Conservation (phyloP, 2,329 filamentous ascomycete genomes). For the Hypoxylon sp. region DNA sequence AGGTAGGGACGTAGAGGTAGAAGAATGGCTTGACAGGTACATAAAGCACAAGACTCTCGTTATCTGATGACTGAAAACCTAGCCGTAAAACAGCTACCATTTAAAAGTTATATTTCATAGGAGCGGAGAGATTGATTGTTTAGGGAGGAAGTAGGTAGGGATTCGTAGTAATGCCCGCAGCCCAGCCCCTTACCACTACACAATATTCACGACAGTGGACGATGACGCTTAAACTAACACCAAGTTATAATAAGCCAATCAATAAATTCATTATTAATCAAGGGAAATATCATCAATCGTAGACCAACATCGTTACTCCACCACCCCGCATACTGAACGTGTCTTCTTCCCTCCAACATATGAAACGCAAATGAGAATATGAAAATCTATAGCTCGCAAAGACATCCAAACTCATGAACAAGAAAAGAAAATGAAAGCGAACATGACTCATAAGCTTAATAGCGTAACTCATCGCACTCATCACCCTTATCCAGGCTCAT, state of each 20-base stretch:
- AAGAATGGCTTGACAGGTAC: too few species aligned
- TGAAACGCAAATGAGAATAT: neutral
- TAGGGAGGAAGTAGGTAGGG: too few species aligned
- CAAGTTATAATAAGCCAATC: neutral
- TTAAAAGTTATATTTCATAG: too few species aligned
- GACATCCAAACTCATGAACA: neutral
- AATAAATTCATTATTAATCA: slow-evolving; percentile 7
- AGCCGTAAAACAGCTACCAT: too few species aligned
- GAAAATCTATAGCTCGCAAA: slow-evolving; percentile 3
- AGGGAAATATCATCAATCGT: slow-evolving; percentile 4
- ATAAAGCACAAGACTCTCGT: too few species aligned
- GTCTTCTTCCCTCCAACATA: neutral
- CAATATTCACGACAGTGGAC: neutral
- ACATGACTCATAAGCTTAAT: slow-evolving; percentile 21
- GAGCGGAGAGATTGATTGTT: too few species aligned
- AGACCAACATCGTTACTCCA: neutral
- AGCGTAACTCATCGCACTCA: slow-evolving; percentile 18
- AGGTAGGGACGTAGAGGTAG: too few species aligned
- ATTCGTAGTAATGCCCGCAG: too few species aligned
- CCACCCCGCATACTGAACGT: neutral
- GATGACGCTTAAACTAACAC: neutral
- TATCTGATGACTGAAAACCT: too few species aligned
- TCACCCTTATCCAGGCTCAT: neutral
- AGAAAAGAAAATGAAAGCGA: neutral
- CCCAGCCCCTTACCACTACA: neutral